Evolutionary conservation across 2,329 filamentous ascomycete species (phyloP).

Genomic region (Aureobasidium leucospermi): DNA sequence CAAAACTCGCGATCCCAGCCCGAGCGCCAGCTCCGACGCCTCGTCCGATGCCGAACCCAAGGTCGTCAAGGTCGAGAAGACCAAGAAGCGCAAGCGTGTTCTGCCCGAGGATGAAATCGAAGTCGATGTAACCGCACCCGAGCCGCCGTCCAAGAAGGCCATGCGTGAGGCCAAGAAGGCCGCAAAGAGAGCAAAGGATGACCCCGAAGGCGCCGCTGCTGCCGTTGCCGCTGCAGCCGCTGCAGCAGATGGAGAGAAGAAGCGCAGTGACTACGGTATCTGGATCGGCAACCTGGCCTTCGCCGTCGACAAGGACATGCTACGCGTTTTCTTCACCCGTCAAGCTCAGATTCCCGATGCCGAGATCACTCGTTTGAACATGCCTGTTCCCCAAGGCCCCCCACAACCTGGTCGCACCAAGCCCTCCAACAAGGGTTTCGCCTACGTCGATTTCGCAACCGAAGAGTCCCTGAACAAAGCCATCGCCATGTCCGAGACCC

Average conservation of each 20-base stretch:
- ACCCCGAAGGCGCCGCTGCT: conserved; percentile 11
- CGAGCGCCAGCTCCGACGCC: conserved; percentile 2
- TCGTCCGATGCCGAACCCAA: not conserved
- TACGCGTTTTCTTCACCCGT: conserved; percentile 73
- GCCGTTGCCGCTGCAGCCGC: conserved; percentile 7
- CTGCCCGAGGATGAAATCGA: conserved; percentile 63
- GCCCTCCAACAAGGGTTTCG: conserved; percentile 81
- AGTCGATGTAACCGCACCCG: conserved; percentile 81
- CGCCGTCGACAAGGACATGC: conserved; percentile 62
- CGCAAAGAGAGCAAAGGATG: conserved; percentile 16
- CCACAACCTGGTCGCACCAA: conserved; percentile 29
- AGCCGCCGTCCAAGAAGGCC: conserved; percentile 91
- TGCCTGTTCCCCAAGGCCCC: conserved; percentile 54
- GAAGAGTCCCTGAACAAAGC: conserved; percentile 64
- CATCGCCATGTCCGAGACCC: conserved; percentile 76
- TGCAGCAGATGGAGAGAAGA: conserved; percentile 24
- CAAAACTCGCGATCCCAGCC: conserved; percentile 11
- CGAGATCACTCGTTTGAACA: conserved; percentile 75
- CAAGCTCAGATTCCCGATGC: conserved; percentile 52
- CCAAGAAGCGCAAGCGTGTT: conserved; percentile 61
- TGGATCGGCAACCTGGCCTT: conserved; percentile 98
- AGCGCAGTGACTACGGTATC: conserved; percentile 73
- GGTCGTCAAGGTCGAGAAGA: conserved; percentile 8
- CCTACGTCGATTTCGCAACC: conserved; percentile 84
- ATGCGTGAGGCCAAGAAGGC: conserved; percentile 79